Conservation (phyloP, 441 rosid genomes). For the Croton setiger region DNA sequence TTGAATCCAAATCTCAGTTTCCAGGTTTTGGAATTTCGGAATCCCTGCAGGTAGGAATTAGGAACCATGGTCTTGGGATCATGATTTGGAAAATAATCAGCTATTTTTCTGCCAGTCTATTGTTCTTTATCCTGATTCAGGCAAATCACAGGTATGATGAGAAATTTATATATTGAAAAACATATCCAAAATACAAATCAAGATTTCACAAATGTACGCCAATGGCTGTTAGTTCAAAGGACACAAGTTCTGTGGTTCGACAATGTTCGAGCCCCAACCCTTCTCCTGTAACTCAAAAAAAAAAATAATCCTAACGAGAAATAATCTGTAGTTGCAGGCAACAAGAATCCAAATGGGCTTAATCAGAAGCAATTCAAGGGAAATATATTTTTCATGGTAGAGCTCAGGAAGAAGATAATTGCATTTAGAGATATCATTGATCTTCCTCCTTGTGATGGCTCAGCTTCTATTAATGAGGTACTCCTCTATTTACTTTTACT, state of each 20-base stretch:
- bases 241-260: too few species aligned
- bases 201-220: not conserved
- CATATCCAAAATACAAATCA: not conserved
- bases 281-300: too few species aligned
- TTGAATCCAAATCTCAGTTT: not conserved
- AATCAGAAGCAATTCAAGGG: not conserved
- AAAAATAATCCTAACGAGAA: not conserved
- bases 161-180: not conserved
- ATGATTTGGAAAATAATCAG: not conserved
- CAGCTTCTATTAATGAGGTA: constrained; percentile 49
- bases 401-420: not conserved
- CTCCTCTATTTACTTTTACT: not conserved
- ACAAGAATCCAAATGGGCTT: not conserved
- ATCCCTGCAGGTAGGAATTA: not conserved
- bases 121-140: not conserved
- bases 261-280: too few species aligned
- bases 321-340: not conserved
- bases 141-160: not conserved
- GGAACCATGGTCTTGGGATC: not conserved
- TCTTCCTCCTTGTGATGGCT: constrained; percentile 45
- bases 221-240: too few species aligned
- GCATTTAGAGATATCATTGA: constrained; percentile 64
- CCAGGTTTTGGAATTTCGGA: not conserved
- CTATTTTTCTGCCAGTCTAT: not conserved
- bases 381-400: not conserved